These are phyloP conservation scores for Suhomyces vadensis DNA, from an alignment of 805 yeast species.

Conservation along the genomic window DNA sequence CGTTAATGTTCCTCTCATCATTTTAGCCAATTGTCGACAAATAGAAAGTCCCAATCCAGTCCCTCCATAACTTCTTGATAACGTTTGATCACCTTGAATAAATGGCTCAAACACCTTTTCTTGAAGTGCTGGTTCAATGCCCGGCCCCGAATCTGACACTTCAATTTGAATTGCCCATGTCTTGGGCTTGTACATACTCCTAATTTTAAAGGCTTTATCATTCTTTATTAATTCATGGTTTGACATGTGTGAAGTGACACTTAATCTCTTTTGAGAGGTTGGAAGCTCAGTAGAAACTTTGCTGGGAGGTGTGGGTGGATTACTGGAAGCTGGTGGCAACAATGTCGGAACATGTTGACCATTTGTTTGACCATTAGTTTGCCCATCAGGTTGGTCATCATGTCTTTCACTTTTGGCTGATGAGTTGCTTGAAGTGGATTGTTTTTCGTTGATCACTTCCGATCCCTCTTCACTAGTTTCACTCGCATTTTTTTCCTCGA, in stretches of 20 bases:
- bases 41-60: conserved; percentile 91
- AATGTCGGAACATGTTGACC: neutral
- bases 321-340: neutral
- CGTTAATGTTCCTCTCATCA: conserved; percentile 87
- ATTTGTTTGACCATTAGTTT: neutral
- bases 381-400: too few species aligned
- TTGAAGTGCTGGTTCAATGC: conserved; percentile 81
- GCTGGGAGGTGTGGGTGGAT: too few species aligned
- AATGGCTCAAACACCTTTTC: conserved; percentile 91
- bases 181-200: conserved; percentile 39
- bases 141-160: conserved; percentile 92
- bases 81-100: conserved; percentile 94
- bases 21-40: conserved; percentile 83
- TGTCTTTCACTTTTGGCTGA: too few species aligned
- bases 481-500: neutral
- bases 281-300: too few species aligned
- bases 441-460: too few species aligned
- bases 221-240: conserved; percentile 35
- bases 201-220: conserved; percentile 34
- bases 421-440: too few species aligned
- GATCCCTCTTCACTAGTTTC: neutral
- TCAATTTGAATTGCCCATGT: conserved; percentile 65
- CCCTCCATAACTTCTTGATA: conserved; percentile 90
- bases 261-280: neutral
- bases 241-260: neutral